Evolutionary conservation across 371 early-diverging fungal genomes (phyloP).

Genomic region (Umbelopsis sp.): DNA sequence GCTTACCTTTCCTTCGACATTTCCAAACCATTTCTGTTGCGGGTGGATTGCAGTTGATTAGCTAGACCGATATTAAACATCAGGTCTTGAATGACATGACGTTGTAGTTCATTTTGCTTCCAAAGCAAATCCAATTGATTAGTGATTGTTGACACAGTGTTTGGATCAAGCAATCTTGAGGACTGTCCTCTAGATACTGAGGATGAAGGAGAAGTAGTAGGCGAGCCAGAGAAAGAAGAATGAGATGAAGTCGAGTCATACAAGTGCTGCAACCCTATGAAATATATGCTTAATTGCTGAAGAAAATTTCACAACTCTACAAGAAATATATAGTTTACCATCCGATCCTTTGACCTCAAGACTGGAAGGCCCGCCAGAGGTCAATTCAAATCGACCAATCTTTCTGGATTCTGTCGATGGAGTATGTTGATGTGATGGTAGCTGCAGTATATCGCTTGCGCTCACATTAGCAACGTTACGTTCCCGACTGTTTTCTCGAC

Average conservation of each 20-base stretch:
- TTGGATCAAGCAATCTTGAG: constrained; percentile 2
- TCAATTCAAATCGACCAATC: constrained; percentile 33
- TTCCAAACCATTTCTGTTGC: not conserved
- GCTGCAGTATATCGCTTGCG: not conserved
- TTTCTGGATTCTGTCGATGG: constrained; percentile 26
- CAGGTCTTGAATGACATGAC: constrained; percentile 6
- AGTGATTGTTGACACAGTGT: not conserved
- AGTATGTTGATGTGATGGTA: not conserved
- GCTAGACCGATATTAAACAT: not conserved
- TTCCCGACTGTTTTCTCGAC: not conserved
- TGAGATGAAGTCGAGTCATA: constrained; percentile 13
- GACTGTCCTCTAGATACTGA: constrained; percentile 10
- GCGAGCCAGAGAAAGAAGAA: constrained; percentile 11
- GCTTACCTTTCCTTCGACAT: not conserved
- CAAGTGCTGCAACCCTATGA: not conserved
- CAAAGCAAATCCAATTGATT: constrained; percentile 7
- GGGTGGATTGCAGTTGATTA: not conserved
- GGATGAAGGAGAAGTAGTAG: constrained; percentile 8
- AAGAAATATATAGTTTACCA: not conserved
- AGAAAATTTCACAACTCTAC: too few relatives aligned
- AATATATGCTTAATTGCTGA: not conserved
- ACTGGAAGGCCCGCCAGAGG: constrained; percentile 18
- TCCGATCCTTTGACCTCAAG: not conserved
- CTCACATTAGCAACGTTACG: not conserved
- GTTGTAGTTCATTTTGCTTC: constrained; percentile 11